A percentile compares a stretch with the other conserved stretches of the same genome.
phyloP scores from a whole-genome alignment of 768 basidiomycete genomes.

The Porpolomopsis calyptriformis region DNA sequence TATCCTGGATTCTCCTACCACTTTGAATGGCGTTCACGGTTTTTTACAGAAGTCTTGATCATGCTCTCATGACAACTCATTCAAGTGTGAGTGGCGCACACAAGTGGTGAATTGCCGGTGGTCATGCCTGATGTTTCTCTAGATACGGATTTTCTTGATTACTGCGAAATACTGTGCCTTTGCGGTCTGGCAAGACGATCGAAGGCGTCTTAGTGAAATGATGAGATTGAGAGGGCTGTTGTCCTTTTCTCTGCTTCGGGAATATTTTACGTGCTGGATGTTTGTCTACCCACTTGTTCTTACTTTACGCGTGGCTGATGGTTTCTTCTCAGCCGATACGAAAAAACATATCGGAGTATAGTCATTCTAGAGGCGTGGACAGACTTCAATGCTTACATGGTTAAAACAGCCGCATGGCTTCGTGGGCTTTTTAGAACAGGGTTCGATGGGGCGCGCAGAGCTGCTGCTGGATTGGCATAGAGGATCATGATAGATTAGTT shows the following conservation, averaged over 20 bases:
- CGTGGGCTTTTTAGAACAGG: slow-evolving; percentile 49
- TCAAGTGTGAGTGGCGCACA: slow-evolving; percentile 41
- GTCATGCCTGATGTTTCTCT: slow-evolving; percentile 12
- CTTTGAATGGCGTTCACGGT: too few species aligned
- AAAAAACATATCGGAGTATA: slow-evolving; percentile 40
- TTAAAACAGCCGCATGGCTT: slow-evolving; percentile 54
- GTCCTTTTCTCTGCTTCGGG: slow-evolving; percentile 33
- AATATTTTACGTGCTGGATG: slow-evolving; percentile 62
- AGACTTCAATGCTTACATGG: slow-evolving; percentile 48
- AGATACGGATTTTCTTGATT: slow-evolving; percentile 83
- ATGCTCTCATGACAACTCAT: slow-evolving; percentile 80
- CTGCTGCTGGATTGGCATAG: slow-evolving; percentile 56
- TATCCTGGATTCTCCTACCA: slow-evolving; percentile 9
- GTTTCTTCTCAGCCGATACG: slow-evolving; percentile 41
- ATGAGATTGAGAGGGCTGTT: slow-evolving; percentile 44
- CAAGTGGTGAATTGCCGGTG: background rate
- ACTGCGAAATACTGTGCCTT: slow-evolving; percentile 80
- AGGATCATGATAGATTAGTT: slow-evolving; percentile 1
- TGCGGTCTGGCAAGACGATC: slow-evolving; percentile 71
- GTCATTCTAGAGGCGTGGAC: slow-evolving; percentile 47
- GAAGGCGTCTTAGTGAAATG: slow-evolving; percentile 30
- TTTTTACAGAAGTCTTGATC: slow-evolving; percentile 57
- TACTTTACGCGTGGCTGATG: slow-evolving; percentile 3
- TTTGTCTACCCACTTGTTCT: slow-evolving; percentile 25
- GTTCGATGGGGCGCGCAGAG: slow-evolving; percentile 54